Evolutionary conservation across 495 filamentous ascomycete genomes (phyloP).

Genomic region (Evansstolkia leycettana): DNA sequence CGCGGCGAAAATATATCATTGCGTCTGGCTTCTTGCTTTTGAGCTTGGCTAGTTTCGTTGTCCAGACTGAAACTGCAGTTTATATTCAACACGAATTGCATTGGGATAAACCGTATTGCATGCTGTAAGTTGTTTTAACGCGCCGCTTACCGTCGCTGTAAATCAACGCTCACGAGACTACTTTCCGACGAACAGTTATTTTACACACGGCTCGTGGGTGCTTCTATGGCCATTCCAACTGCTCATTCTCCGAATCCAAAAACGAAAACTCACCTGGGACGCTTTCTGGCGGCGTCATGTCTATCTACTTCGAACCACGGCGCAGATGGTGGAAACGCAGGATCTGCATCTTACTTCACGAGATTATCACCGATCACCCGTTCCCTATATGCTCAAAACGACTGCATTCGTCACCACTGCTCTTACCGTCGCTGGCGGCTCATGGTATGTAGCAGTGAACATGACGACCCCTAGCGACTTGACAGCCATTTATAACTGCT

Average conservation of each 20-base stretch:
- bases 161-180: neutral
- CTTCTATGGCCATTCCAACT: constrained; percentile 81
- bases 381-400: constrained; percentile 63
- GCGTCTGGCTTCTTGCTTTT: constrained; percentile 71
- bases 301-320: constrained; percentile 61
- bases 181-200: constrained; percentile 39
- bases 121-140: constrained; percentile 59
- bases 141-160: neutral
- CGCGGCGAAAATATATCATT: constrained; percentile 71
- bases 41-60: constrained; percentile 67
- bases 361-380: constrained; percentile 40
- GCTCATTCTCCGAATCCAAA: constrained; percentile 61
- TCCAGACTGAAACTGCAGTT: constrained; percentile 90
- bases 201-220: constrained; percentile 89
- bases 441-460: constrained; percentile 91
- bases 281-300: constrained; percentile 79
- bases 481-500: constrained; percentile 98
- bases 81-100: constrained; percentile 80
- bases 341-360: constrained; percentile 42
- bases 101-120: constrained; percentile 96
- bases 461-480: constrained; percentile 85
- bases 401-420: constrained; percentile 75
- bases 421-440: constrained; percentile 81
- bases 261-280: constrained; percentile 62
- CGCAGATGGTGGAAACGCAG: constrained; percentile 71